These are phyloP conservation scores for Magnaporthiopsis rhizophila DNA, from an alignment of 2,329 filamentous ascomycete species.

Conservation along the genomic window DNA sequence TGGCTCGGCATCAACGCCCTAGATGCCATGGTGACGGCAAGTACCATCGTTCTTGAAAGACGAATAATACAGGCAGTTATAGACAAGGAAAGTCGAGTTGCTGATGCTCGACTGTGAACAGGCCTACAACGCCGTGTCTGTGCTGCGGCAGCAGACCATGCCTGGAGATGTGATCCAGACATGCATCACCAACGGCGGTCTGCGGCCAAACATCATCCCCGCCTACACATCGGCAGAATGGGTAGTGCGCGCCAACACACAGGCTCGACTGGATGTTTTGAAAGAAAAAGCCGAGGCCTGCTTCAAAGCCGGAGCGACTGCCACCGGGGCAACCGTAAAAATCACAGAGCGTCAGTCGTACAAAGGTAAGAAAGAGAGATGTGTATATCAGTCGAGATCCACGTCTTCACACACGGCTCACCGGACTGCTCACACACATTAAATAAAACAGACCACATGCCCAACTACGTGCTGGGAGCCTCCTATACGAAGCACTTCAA, in stretches of 20 bases:
- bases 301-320: constrained; percentile 29
- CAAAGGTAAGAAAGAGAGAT: background rate
- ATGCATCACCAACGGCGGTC: constrained; percentile 44
- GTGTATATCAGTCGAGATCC: too few species aligned
- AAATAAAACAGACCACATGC: constrained; percentile 43
- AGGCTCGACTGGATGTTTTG: constrained; percentile 31
- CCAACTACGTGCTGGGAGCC: constrained; percentile 39
- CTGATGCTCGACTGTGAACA: constrained; percentile 41
- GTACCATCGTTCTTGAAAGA: too few species aligned
- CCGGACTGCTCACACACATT: too few species aligned
- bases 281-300: constrained; percentile 32
- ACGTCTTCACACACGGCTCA: too few species aligned
- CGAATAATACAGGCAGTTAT: background rate
- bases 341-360: constrained; percentile 36
- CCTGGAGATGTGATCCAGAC: constrained; percentile 42
- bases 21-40: constrained; percentile 42
- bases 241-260: constrained; percentile 33
- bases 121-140: constrained; percentile 38
- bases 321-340: constrained; percentile 38
- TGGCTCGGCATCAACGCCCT: constrained; percentile 54
- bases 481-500: constrained; percentile 39
- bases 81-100: constrained; percentile 29
- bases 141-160: constrained; percentile 47
- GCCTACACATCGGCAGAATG: constrained; percentile 36
- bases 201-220: constrained; percentile 50